Conservation (phyloP, 2,329 filamentous ascomycete species). For the Aspergillus cejpii region DNA sequence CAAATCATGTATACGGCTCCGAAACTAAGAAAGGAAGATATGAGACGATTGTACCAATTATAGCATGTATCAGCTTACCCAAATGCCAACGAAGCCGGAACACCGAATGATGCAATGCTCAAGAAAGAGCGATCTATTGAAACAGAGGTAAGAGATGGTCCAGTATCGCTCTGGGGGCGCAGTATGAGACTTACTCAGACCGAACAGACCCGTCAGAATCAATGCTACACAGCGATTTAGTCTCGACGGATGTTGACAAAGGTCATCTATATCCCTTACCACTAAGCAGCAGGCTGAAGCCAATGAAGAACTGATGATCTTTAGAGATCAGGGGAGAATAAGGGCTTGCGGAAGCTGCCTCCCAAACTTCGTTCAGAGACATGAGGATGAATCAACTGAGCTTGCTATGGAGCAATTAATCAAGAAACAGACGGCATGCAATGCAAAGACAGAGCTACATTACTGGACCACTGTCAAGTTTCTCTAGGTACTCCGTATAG, state of each 20-base stretch:
- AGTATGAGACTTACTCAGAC: conserved; percentile 61
- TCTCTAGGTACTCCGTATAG: not conserved
- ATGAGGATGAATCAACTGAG: conserved; percentile 27
- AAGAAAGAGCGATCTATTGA: conserved; percentile 68
- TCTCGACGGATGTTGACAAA: not conserved
- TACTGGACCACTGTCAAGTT: not conserved
- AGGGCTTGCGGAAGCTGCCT: conserved; percentile 79
- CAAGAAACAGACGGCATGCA: too few species aligned
- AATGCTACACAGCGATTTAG: conserved; percentile 45
- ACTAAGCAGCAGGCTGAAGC: conserved; percentile 64
- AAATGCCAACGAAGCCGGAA: conserved; percentile 82
- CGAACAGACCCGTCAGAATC: conserved; percentile 69
- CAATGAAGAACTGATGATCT: conserved; percentile 74
- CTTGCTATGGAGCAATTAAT: conserved; percentile 3
- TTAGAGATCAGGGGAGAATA: conserved; percentile 77
- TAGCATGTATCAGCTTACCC: conserved; percentile 58
- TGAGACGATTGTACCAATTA: conserved; percentile 9
- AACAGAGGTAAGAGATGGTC: not conserved
- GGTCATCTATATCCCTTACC: conserved; percentile 40
- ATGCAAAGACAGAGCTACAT: conserved; percentile 1
- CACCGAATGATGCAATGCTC: conserved; percentile 68
- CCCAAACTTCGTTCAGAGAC: conserved; percentile 85
- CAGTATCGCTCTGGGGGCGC: not conserved
- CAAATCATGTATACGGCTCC: conserved; percentile 98
- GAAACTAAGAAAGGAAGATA: conserved; percentile 52